Evolutionary conservation across 2,329 filamentous ascomycete species (phyloP).

Genomic region (Diaporthe batatas): DNA sequence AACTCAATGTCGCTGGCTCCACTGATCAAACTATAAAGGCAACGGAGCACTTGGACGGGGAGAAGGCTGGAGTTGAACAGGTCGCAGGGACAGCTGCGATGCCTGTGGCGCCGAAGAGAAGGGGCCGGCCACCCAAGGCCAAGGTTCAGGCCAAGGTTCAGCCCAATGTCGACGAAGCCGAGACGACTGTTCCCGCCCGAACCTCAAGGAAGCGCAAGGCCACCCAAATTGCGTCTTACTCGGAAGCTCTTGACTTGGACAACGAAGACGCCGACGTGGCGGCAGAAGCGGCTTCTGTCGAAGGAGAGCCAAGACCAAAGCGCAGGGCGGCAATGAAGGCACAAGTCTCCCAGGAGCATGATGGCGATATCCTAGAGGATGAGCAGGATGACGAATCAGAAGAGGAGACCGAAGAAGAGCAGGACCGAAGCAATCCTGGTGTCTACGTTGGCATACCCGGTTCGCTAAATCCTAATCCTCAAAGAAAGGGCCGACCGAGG

Average conservation of each 20-base stretch:
- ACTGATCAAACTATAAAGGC: background rate
- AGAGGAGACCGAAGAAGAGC: slow-evolving; percentile 29
- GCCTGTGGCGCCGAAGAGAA: background rate
- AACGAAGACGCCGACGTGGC: background rate
- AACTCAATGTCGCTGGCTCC: too few relatives aligned
- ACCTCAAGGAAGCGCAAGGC: slow-evolving; percentile 39
- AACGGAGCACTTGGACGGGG: background rate
- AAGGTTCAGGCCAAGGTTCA: slow-evolving; percentile 3
- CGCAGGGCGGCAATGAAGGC: slow-evolving; percentile 24
- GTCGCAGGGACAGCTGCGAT: background rate
- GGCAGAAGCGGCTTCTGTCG: background rate
- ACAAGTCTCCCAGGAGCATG: background rate
- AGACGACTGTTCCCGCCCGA: background rate
- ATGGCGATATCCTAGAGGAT: background rate
- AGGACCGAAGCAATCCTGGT: slow-evolving; percentile 37
- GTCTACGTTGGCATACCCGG: slow-evolving; percentile 48
- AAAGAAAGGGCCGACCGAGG: slow-evolving; percentile 49
- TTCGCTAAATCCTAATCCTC: slow-evolving; percentile 45
- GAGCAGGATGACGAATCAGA: slow-evolving; percentile 4
- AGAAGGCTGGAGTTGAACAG: background rate
- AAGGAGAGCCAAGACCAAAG: slow-evolving; percentile 23
- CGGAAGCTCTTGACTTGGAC: slow-evolving; percentile 6
- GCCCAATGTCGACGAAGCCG: background rate
- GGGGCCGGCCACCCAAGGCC: slow-evolving; percentile 20
- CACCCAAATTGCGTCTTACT: slow-evolving; percentile 28